Evolutionary conservation across 768 basidiomycete genomes (phyloP).

Genomic region (Termitomyces heimii): DNA sequence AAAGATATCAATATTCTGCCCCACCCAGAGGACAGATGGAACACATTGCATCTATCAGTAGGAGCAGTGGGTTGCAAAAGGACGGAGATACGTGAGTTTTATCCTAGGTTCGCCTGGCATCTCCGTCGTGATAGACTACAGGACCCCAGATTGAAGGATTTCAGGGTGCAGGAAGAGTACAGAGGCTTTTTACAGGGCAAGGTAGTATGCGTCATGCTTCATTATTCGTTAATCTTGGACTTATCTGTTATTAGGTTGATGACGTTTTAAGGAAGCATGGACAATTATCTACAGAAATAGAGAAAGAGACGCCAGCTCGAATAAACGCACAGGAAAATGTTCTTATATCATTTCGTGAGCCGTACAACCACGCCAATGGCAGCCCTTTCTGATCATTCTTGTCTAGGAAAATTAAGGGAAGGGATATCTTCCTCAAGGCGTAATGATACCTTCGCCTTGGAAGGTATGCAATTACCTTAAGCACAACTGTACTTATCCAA

Average conservation of each 20-base stretch:
- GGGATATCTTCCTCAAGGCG: slow-evolving; percentile 60
- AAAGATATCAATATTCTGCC: neutral
- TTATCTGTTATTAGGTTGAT: slow-evolving; percentile 33
- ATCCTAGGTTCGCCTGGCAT: neutral
- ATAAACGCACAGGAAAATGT: slow-evolving; percentile 61
- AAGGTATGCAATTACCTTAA: slow-evolving; percentile 41
- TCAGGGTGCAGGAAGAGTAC: slow-evolving; percentile 60
- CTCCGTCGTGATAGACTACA: slow-evolving; percentile 25
- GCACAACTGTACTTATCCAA: neutral
- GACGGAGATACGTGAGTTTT: slow-evolving; percentile 68
- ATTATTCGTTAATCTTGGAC: neutral
- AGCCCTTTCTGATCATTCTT: neutral
- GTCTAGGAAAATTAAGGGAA: slow-evolving; percentile 69
- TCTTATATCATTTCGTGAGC: slow-evolving; percentile 68
- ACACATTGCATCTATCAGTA: slow-evolving; percentile 64
- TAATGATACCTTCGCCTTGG: slow-evolving; percentile 54
- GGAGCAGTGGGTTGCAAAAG: slow-evolving; percentile 69
- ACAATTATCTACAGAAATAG: slow-evolving; percentile 22
- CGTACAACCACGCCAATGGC: neutral
- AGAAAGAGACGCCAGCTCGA: slow-evolving; percentile 29
- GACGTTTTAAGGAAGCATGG: slow-evolving; percentile 37
- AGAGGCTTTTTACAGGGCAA: slow-evolving; percentile 58
- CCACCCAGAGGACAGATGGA: slow-evolving; percentile 43
- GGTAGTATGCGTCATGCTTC: slow-evolving; percentile 28
- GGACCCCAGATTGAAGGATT: slow-evolving; percentile 51